A percentile compares a stretch with the other conserved stretches of the same genome.
Evolutionary conservation across 257 asterid genomes (phyloP).

Genomic region (Hygrophila difformis): DNA sequence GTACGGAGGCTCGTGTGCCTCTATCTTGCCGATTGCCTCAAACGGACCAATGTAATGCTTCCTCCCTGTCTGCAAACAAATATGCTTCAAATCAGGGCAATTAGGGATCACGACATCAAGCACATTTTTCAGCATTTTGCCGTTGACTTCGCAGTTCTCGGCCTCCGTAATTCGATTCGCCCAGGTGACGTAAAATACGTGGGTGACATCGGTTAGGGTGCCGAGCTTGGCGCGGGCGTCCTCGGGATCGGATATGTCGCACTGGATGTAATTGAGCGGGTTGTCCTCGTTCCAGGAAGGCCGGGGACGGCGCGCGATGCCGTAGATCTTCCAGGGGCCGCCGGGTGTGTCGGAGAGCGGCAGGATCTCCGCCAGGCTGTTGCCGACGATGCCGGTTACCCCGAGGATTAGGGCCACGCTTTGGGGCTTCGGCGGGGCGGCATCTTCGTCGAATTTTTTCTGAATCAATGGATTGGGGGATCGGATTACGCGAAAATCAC

Average conservation of each 20-base stretch:
- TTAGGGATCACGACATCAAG: constrained; percentile 51
- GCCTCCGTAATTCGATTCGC: constrained; percentile 45
- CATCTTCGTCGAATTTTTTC: constrained; percentile 63
- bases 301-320: constrained; percentile 81
- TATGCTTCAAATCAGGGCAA: constrained; percentile 58
- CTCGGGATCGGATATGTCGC: constrained; percentile 52
- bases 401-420: constrained; percentile 84
- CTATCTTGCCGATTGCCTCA: constrained; percentile 32
- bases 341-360: constrained; percentile 96
- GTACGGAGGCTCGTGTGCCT: constrained; percentile 54
- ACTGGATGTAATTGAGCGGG: constrained; percentile 61
- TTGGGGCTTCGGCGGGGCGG: constrained; percentile 47
- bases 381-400: constrained; percentile 92
- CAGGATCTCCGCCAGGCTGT: constrained; percentile 89
- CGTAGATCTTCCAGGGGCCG: constrained; percentile 96
- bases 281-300: constrained; percentile 80
- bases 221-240: constrained; percentile 55
- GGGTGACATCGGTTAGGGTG: constrained; percentile 53
- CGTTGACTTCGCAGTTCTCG: constrained; percentile 69
- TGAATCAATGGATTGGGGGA: constrained; percentile 16
- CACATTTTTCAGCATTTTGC: constrained; percentile 60
- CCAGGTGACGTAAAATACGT: constrained; percentile 83
- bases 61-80: constrained; percentile 72
- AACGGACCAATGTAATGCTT: constrained; percentile 77
- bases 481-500: not conserved